Evolutionary conservation across 371 early-diverging fungal species (phyloP), one percentile per base, ranked within the genome.

Genomic region (Choanephora cucurbitarum): DNA sequence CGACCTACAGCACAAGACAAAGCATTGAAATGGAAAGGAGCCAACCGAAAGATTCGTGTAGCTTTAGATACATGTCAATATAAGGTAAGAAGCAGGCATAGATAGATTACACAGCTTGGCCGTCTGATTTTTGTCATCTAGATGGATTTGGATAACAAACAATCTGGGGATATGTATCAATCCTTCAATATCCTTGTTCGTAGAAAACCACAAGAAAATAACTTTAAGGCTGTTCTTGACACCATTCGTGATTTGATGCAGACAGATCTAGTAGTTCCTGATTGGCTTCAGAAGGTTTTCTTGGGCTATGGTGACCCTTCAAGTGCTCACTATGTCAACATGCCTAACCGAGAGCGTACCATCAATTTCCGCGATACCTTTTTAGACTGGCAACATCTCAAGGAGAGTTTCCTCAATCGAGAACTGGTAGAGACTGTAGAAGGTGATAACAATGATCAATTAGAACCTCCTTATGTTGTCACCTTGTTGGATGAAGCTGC

Each of bases 301-400:
- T 74, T 98, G 39, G 98, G 98, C 24, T 98, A 97, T 62, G 97
- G 97, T 37, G 91, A 96, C 63, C 94, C 96, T 7, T 72, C 75
- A 31, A 82, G 86, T 46, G 91, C 91, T 1, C 79, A 87, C 24
- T 92, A 87, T 43, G 72, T 73, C 8, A 74, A 82, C 19, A 68
- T 92, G 61, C 70, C 77, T 42, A 70, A 82, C 23, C 71, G 67
- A 13, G 57, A 82, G 1, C 68, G 61, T 15, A 67, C 73, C 18
- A 74, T 95, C 34, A 81, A 92, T 48, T 87, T 97, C 61, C 73
- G 89, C 18, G 94, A 94, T 64, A 95, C 98, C 0, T 96, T 96
- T 64, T 43, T 95, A 44, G 82, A 91, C 52, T 83, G 81, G 69
- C 82, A 87, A 5, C 97, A 96, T 69, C 60, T 95, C 13, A 75